Evolutionary conservation across 1,284 basidiomycete genomes (phyloP).

Genomic region (Papiliotrema nemorosa): DNA sequence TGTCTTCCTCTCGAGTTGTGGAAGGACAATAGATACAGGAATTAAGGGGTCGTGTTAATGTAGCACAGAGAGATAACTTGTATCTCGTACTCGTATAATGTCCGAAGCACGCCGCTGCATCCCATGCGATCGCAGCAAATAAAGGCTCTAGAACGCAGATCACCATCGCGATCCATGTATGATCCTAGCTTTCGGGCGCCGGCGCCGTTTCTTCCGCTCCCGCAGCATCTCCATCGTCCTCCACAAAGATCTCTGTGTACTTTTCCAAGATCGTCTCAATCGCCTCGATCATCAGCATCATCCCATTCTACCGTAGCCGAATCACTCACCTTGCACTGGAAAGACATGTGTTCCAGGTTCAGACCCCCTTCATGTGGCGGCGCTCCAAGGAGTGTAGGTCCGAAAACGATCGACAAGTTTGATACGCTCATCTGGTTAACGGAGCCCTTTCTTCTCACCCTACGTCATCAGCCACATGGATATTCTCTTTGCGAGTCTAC

Average conservation of each 20-base stretch:
- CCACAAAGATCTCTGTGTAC: conserved; percentile 80
- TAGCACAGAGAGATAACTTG: too few relatives aligned
- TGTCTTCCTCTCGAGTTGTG: too few relatives aligned
- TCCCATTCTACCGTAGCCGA: not conserved
- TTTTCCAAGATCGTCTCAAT: conserved; percentile 83
- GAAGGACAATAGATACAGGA: too few relatives aligned
- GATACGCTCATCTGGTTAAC: conserved; percentile 90
- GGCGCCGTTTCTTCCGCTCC: conserved; percentile 7
- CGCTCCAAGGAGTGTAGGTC: conserved; percentile 82
- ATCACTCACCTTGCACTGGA: conserved; percentile 61
- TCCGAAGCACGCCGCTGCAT: not conserved
- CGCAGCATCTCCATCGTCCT: conserved; percentile 54
- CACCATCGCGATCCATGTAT: not conserved
- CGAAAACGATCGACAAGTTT: conserved; percentile 95
- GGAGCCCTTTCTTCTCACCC: conserved; percentile 67
- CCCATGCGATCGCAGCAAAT: not conserved
- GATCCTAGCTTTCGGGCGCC: not conserved
- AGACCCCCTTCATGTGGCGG: conserved; percentile 51
- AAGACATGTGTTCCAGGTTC: conserved; percentile 59
- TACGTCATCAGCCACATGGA: conserved; percentile 36
- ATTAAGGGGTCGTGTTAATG: too few relatives aligned
- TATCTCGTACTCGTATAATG: too few relatives aligned
- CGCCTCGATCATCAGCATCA: conserved; percentile 54
- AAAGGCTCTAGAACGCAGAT: not conserved
- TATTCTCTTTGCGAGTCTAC: conserved; percentile 26